Base-by-base conservation (phyloP, 2,329 filamentous ascomycete genomes). In the Alternaria dauci region DNA sequence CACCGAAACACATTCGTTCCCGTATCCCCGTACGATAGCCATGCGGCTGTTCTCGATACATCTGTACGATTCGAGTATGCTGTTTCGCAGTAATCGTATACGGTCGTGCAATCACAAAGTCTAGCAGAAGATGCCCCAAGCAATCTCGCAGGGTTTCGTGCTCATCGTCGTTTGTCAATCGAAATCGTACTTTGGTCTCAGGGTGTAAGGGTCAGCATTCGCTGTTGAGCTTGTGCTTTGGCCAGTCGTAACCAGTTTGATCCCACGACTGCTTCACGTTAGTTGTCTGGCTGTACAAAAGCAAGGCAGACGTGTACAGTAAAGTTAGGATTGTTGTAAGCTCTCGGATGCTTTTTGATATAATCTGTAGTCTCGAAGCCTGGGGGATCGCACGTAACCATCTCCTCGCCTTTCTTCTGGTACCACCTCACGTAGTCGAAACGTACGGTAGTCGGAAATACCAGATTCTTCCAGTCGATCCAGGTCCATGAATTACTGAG, bases 391-490 rank as follows among this genome's bases (percentile, higher is more conserved):
- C 85, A 87, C 12, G 84, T 87, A 18, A 86, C 77, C 58, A 78
- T 75, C 54, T 82, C 63, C 55, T 83, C 66, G 2, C 81, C 84
- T 53, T 79, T 74, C 59, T 81, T 80, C 70, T 87, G 85, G 66
- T 87, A 87, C 72, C 83, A 82, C 7, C 85, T 77, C 14, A 87
- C 81, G 67, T 87, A 86, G 62, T 86, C 85, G 32, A 87, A 74
- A 23, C 83, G 77, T 82, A 86, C 84, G 16, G 83, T 76, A 0
- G 84, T 81, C 0, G 83, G 85, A 59, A 84, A 86, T n/a, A 68
- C 71, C 42, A 86, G 71, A 4, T 80, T 68, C 2, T 68, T 74
- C 68, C 77, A 80, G 51, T 84, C 75, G 47, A 86, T 83, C 60
- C 76, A 74, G 1, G 80, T 81, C 84, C 84, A 87, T 8, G 79